These are phyloP conservation scores for Acer saccharum DNA, from an alignment of 345 rosid genomes.

Conservation along the genomic window DNA sequence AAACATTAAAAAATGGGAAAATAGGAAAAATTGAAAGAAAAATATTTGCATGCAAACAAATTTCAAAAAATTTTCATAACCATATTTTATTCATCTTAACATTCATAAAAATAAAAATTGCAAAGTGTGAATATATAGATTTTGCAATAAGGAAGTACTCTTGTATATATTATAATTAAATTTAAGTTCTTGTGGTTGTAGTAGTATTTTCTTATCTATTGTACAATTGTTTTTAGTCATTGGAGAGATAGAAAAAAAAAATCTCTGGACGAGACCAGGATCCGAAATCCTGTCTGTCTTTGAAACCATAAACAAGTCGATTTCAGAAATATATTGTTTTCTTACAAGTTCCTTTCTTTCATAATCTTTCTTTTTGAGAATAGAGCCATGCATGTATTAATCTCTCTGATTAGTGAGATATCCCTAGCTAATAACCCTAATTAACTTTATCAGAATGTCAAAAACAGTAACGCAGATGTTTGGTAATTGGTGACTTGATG, in stretches of 20 bases:
- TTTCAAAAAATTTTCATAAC: no score
- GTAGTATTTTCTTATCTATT: background rate
- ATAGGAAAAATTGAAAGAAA: no score
- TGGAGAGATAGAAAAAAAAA: conserved; percentile 12
- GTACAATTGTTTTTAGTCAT: conserved; percentile 9
- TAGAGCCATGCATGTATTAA: conserved; percentile 10
- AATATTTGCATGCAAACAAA: no score
- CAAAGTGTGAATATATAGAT: no score
- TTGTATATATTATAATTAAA: no score
- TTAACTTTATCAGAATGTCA: conserved; percentile 18
- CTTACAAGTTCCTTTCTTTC: conserved; percentile 9
- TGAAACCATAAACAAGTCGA: conserved; percentile 5
- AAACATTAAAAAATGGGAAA: no score
- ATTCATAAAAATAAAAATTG: no score
- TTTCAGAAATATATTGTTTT: conserved; percentile 8
- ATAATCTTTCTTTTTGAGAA: background rate
- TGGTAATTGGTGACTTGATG: background rate
- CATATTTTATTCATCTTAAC: no score
- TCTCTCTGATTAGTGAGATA: conserved; percentile 9
- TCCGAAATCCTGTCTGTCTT: conserved; percentile 21
- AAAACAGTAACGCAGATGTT: conserved; percentile 16
- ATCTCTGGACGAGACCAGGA: conserved; percentile 28
- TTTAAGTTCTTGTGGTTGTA: background rate
- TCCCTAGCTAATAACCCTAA: background rate
- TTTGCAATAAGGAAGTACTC: no score